These are phyloP conservation scores for Eucommia ulmoides DNA, from an alignment of 257 asterid genomes.

Conservation along the genomic window DNA sequence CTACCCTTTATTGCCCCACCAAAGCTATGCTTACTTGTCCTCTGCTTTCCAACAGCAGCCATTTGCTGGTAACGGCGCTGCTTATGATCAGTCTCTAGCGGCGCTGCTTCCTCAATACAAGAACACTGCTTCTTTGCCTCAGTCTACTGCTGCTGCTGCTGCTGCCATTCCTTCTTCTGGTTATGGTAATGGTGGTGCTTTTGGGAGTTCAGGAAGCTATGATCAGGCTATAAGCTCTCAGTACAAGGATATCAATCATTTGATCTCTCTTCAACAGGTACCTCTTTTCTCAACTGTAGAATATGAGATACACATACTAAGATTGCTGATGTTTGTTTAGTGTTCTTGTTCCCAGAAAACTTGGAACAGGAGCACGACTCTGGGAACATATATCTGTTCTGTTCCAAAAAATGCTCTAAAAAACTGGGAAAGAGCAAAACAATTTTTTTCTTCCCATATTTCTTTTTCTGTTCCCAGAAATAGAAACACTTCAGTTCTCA, in stretches of 20 bases:
- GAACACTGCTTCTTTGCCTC: slow-evolving; percentile 51
- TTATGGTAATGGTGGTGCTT: slow-evolving; percentile 31
- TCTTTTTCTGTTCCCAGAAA: background rate
- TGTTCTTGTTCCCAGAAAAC: too few species aligned
- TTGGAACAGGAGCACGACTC: background rate
- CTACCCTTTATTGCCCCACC: slow-evolving; percentile 65
- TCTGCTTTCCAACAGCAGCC: slow-evolving; percentile 58
- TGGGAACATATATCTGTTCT: background rate
- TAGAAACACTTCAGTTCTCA: too few species aligned
- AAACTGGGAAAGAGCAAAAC: background rate
- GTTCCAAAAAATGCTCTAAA: background rate
- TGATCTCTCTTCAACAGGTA: slow-evolving; percentile 79
- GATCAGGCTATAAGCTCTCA: slow-evolving; percentile 67
- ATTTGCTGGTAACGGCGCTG: slow-evolving; percentile 40
- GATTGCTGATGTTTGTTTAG: background rate
- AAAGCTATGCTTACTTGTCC: slow-evolving; percentile 64
- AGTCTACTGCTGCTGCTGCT: slow-evolving; percentile 48
- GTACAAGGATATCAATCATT: slow-evolving; percentile 54
- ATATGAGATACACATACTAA: background rate
- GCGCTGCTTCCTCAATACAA: slow-evolving; percentile 60
- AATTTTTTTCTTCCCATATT: too few species aligned
- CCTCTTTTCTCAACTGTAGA: background rate
- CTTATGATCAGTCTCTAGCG: slow-evolving; percentile 61
- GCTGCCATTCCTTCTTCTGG: too few species aligned
- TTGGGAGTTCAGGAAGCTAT: slow-evolving; percentile 36